Evolutionary conservation across 306 rosid genomes (phyloP).

Genomic region (Vigna hirtella): DNA sequence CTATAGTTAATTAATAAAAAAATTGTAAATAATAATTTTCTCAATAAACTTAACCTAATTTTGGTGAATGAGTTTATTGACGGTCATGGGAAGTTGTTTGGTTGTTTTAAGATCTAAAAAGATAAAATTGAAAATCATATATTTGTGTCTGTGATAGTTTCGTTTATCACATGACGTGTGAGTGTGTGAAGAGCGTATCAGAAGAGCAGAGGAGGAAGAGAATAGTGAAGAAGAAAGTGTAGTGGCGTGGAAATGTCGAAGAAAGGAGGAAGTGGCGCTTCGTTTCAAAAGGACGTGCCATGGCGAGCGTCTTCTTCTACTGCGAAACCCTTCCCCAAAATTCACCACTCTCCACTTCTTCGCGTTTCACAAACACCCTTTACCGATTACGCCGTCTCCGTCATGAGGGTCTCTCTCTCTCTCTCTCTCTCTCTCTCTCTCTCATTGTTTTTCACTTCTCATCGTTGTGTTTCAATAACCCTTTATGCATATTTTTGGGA

Average conservation of each 20-base stretch:
- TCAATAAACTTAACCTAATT: background rate
- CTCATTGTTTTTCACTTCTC: background rate
- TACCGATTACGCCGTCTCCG: slow-evolving; percentile 67
- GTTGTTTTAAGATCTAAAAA: background rate
- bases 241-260: slow-evolving; percentile 56
- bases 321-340: slow-evolving; percentile 73
- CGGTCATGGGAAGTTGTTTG: too few relatives aligned
- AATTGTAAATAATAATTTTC: too few relatives aligned
- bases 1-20: background rate
- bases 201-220: background rate
- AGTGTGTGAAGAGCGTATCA: slow-evolving; percentile 27
- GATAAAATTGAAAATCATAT: background rate
- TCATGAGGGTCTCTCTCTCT: slow-evolving; percentile 68
- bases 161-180: background rate
- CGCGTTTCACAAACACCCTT: slow-evolving; percentile 70
- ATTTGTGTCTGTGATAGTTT: slow-evolving; percentile 35
- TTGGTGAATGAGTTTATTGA: background rate
- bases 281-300: slow-evolving; percentile 79
- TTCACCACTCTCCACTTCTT: slow-evolving; percentile 77
- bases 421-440: background rate
- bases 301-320: slow-evolving; percentile 78
- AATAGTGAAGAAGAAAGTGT: too few relatives aligned
- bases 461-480: background rate
- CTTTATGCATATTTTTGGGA: background rate
- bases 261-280: slow-evolving; percentile 50